Base-by-base conservation (phyloP, 176 grass and related monocot species). In the Zizania latifolia region DNA sequence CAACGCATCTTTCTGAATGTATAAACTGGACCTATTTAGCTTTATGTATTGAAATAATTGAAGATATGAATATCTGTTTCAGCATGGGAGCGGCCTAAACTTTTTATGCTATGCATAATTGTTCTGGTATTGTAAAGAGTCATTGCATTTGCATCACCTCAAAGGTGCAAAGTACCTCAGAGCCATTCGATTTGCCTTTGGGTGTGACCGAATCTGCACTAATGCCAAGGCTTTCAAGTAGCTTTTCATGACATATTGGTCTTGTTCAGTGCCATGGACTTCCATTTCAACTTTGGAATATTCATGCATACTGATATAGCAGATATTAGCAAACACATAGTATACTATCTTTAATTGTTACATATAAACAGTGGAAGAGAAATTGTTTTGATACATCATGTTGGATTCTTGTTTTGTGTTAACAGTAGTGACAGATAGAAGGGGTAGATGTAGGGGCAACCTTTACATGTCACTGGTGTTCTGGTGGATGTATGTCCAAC, bases 81-180 rank as follows among this genome's bases (percentile, higher is more conserved):
- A 55, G 46, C 30, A 65, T 65, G 9, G 37, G 31, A 48, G 2
- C n/a, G 5, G 28, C 57, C 33, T 66, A 53, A 19, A 14, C 29
- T 77, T 5, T 77, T 0, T 46, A 46, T 27, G 22, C 3, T 64
- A 21, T 65, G 43, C 4, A 38, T 37, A 23, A 19, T 19, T 38
- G 0, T 77, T 53, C 12, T 24, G n/a, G 16, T 19, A 5, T 51
- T 62, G 16, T 89, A 89, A n/a, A n/a, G n/a, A n/a, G n/a, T n/a
- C n/a, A n/a, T n/a, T n/a, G n/a, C 86, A 60, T 58, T 81, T 78
- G n/a, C n/a, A n/a, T n/a, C n/a, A n/a, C n/a, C n/a, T n/a, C n/a
- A 89, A 71, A 75, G 83, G 83, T 77, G 80, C 81, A 68, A 73
- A 78, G 55, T 51, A 93, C 75, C 84, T 89, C 16, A 93, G 66